These are phyloP conservation scores for Hymenoscyphus albidus DNA, from an alignment of 2,329 filamentous ascomycete genomes.

Conservation along the genomic window DNA sequence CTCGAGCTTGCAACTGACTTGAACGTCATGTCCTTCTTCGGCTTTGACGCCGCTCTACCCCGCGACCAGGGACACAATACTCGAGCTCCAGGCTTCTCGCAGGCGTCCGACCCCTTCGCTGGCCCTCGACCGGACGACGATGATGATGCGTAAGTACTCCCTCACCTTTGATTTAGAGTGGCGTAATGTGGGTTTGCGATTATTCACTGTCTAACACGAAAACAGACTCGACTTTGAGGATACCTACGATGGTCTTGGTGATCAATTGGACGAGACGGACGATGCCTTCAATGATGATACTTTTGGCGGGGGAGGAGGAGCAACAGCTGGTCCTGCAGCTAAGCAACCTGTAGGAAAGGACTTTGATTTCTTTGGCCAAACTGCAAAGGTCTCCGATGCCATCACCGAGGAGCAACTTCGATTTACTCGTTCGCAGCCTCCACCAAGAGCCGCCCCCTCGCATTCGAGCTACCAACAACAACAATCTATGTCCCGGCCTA, in stretches of 20 bases:
- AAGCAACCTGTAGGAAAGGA: constrained; percentile 71
- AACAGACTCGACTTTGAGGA: constrained; percentile 83
- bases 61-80: constrained; percentile 61
- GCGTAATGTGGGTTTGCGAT: not conserved
- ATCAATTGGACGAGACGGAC: constrained; percentile 84
- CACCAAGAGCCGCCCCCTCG: constrained; percentile 43
- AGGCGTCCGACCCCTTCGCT: constrained; percentile 81
- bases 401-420: constrained; percentile 89
- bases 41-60: constrained; percentile 70
- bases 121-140: constrained; percentile 63
- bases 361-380: constrained; percentile 95
- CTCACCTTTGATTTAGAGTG: not conserved
- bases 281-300: constrained; percentile 98
- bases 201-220: constrained; percentile 10
- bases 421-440: constrained; percentile 70
- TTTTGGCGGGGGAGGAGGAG: constrained; percentile 57
- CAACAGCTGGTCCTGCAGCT: constrained; percentile 36
- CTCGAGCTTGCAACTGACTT: not conserved
- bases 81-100: constrained; percentile 75
- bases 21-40: constrained; percentile 82
- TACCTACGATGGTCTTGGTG: constrained; percentile 91
- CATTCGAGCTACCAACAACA: constrained; percentile 38
- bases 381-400: constrained; percentile 78
- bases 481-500: constrained; percentile 52
- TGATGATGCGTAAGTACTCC: constrained; percentile 39